Base-by-base conservation (phyloP, 2,329 filamentous ascomycete genomes). In the Penicillium sp. region DNA sequence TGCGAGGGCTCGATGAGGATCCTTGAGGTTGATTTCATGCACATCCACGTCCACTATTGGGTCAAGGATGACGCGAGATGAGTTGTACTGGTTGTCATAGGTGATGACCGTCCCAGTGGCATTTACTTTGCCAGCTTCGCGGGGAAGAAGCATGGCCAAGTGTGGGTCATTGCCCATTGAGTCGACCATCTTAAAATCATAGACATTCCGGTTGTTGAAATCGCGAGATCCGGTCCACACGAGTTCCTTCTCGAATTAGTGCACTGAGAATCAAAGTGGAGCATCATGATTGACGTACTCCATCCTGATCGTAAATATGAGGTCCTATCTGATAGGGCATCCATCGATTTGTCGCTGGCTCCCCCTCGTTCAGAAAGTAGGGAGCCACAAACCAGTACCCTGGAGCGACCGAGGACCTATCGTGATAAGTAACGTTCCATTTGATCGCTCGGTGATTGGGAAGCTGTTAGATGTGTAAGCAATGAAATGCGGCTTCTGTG, bases 301-400 rank as follows among this genome's bases (percentile, higher is more conserved):
- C 79, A 59, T 74, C 71, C 58, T 77, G 78, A 63, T 82, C 79
- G 64, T 80, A 81, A 40, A 81, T 81, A 63, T 81, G 78, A 18
- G 79, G 75, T 5, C 78, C 78, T 33, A 78, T 70, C 63, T 81
- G 78, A 61, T 74, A 67, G 54, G 77, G 77, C 44, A 75, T 69
- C 47, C 62, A 70, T 39, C 61, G 50, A 10, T 63, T 59, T 7
- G 67, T 66, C 16, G 63, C 55, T 4, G 36, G 35, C 27, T 70
- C 68, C 0, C 64, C 60, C n/a, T 63, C 60, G 18, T 66, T 63
- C 24, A 61, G 55, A 1, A 65, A 60, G 63, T 81, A 81, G 1
- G 79, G 79, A 4, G 78, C 77, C 43, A 81, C 70, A 62, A 81
- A 81, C 62, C 79, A 77, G 68, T 81, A 81, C 13, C 79, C 79